These are phyloP conservation scores for Leavenworthia alabamica DNA, from an alignment of 345 rosid species.

Conservation along the genomic window DNA sequence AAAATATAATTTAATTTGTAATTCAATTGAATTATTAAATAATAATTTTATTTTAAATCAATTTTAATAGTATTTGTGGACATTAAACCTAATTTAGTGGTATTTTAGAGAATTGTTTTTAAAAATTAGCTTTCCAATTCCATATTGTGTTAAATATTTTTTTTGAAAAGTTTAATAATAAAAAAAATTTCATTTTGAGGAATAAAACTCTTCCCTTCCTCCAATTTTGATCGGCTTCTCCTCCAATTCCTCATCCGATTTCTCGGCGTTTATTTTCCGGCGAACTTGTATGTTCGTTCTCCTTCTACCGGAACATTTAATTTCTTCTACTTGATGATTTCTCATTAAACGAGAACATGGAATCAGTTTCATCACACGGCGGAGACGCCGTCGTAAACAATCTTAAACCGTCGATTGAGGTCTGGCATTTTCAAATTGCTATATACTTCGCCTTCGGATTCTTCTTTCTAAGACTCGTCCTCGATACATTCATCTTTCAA, in stretches of 20 bases:
- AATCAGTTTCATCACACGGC: slow-evolving; percentile 34
- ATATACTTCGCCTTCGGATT: slow-evolving; percentile 58
- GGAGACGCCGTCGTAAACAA: slow-evolving; percentile 18
- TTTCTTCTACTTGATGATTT: slow-evolving; percentile 16
- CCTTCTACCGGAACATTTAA: not conserved
- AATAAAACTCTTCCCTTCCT: not conserved
- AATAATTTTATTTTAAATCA: too few relatives aligned
- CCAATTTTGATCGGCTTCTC: not conserved
- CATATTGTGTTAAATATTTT: too few relatives aligned
- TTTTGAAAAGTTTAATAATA: too few relatives aligned
- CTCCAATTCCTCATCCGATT: not conserved
- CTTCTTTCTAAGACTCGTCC: slow-evolving; percentile 51
- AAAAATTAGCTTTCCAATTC: too few relatives aligned
- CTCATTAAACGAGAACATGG: slow-evolving; percentile 40
- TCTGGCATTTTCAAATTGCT: slow-evolving; percentile 49
- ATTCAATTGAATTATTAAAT: too few relatives aligned
- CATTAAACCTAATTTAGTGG: too few relatives aligned
- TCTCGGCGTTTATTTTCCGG: too few relatives aligned
- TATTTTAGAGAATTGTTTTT: too few relatives aligned
- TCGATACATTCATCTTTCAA: slow-evolving; percentile 75
- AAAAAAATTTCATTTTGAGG: not conserved
- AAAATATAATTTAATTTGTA: too few relatives aligned
- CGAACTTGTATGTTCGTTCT: not conserved
- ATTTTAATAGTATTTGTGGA: too few relatives aligned
- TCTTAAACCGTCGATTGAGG: slow-evolving; percentile 27